phyloP scores from a whole-genome alignment of 371 early-diverging fungal species.

The Mortierella sp. region DNA sequence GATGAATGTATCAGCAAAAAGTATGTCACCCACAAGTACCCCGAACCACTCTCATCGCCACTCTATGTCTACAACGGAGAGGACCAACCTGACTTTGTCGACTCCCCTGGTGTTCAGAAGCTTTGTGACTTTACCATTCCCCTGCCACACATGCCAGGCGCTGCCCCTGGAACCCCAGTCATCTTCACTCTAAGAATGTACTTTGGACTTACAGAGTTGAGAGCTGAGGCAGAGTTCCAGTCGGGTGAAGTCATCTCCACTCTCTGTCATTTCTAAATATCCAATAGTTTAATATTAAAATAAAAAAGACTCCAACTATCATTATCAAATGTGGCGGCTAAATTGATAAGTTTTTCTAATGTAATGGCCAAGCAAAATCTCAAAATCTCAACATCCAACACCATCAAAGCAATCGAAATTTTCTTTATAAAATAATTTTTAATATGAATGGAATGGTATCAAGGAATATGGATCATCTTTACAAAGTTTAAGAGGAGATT shows the following conservation, averaged over 20 bases:
- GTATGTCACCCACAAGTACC: constrained; percentile 62
- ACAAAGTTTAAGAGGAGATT: background rate
- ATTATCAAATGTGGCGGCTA: too few species aligned
- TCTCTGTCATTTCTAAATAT: constrained; percentile 41
- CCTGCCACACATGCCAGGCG: constrained; percentile 51
- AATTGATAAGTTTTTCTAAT: too few species aligned
- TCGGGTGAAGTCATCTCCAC: constrained; percentile 47
- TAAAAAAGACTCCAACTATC: too few species aligned
- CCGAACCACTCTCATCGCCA: constrained; percentile 49
- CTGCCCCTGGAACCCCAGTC: constrained; percentile 50
- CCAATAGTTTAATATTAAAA: too few species aligned
- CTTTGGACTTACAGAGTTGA: constrained; percentile 51
- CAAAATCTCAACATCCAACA: too few species aligned
- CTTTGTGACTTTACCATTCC: constrained; percentile 54
- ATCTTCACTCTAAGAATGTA: constrained; percentile 49
- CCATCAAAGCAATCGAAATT: too few species aligned
- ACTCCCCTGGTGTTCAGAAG: constrained; percentile 51
- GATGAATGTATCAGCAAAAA: constrained; percentile 71
- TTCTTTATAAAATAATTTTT: too few species aligned
- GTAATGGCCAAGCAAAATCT: too few species aligned
- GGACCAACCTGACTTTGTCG: constrained; percentile 53
- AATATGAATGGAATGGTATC: too few species aligned
- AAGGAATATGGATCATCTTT: background rate
- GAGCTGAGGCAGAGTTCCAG: constrained; percentile 53
- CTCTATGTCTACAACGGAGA: constrained; percentile 53